phyloP scores from a whole-genome alignment of 805 yeast genomes.

The Candida qinlingensis region DNA sequence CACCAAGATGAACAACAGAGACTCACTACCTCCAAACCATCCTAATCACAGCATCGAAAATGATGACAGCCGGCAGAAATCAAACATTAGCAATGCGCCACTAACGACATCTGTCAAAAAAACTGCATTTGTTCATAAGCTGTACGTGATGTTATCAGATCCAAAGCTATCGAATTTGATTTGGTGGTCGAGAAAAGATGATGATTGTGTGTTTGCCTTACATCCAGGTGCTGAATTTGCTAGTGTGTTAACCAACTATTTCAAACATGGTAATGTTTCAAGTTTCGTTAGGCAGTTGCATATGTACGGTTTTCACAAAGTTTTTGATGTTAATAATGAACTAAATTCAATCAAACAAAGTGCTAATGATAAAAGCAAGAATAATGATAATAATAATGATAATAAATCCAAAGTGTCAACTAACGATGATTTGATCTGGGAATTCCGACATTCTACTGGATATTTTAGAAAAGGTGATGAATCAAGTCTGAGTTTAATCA shows the following conservation, averaged over 20 bases:
- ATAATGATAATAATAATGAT: neutral
- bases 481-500: conserved; percentile 57
- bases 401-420: neutral
- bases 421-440: conserved; percentile 49
- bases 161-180: conserved; percentile 45
- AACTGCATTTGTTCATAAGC: conserved; percentile 57
- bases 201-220: conserved; percentile 53
- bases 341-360: conserved; percentile 1
- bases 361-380: conserved; percentile 4
- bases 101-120: conserved; percentile 10
- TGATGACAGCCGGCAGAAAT: neutral
- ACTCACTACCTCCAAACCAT: neutral
- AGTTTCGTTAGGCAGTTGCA: conserved; percentile 91
- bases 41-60: neutral
- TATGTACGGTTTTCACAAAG: conserved; percentile 95
- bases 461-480: conserved; percentile 69
- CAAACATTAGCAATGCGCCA: neutral
- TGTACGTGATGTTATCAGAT: conserved; percentile 59
- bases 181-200: conserved; percentile 53
- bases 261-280: conserved; percentile 92
- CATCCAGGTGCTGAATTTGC: conserved; percentile 62
- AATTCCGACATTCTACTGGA: conserved; percentile 72
- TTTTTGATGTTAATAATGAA: conserved; percentile 27
- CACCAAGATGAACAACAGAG: neutral
- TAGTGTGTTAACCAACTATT: conserved; percentile 58